phyloP scores from a whole-genome alignment of 768 basidiomycete species.

The Coprinellus aureogranulatus region DNA sequence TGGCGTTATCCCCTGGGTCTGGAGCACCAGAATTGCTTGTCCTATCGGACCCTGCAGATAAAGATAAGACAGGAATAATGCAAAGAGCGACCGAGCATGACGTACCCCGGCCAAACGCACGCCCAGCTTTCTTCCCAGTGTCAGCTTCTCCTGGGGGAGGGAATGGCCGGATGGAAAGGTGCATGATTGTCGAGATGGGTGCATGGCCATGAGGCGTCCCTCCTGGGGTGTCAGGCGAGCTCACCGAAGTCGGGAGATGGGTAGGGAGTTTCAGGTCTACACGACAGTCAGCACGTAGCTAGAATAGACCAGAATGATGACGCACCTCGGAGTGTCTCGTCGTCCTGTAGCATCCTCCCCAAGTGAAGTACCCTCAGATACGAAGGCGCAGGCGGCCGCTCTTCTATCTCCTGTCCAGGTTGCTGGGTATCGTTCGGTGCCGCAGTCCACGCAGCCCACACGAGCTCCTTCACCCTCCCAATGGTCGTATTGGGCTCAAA shows the following conservation, averaged over 20 bases:
- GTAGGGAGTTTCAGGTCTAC: conserved; percentile 39
- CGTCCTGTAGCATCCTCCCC: conserved; percentile 81
- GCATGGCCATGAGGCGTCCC: conserved; percentile 12
- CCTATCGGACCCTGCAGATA: background rate
- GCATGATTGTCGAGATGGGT: conserved; percentile 60
- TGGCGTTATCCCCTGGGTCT: background rate
- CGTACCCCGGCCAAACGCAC: conserved; percentile 29
- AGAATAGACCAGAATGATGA: conserved; percentile 11
- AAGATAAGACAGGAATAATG: background rate
- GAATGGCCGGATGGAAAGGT: conserved; percentile 67
- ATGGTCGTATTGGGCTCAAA: conserved; percentile 76
- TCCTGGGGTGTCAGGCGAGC: conserved; percentile 5
- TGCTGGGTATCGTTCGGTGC: conserved; percentile 33
- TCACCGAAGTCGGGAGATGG: conserved; percentile 27
- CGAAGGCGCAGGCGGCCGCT: conserved; percentile 73
- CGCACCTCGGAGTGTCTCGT: conserved; percentile 70
- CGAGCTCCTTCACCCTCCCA: conserved; percentile 77
- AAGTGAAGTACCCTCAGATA: conserved; percentile 74
- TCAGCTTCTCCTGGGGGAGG: conserved; percentile 48
- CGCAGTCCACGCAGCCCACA: conserved; percentile 79
- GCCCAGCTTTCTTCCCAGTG: conserved; percentile 54
- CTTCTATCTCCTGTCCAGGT: conserved; percentile 61
- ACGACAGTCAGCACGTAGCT: background rate
- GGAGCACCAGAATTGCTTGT: background rate
- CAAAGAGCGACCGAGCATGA: background rate